Base-by-base conservation (phyloP, 768 basidiomycete genomes). In the Piloderma croceum region DNA sequence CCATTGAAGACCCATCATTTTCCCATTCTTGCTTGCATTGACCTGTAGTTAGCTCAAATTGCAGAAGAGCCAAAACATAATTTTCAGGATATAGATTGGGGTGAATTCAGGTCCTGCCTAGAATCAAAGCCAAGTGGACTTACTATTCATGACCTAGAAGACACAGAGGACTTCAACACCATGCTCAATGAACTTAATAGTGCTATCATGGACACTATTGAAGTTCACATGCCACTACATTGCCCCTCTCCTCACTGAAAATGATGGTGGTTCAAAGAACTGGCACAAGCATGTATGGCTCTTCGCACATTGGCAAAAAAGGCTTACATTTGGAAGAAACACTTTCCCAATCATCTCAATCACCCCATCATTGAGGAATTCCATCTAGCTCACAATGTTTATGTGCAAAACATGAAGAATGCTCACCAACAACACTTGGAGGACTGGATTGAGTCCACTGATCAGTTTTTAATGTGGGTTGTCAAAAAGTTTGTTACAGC, bases 351-450 rank as follows among this genome's bases (percentile, higher is more conserved):
- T n/a, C n/a, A n/a, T n/a, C n/a, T n/a, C n/a, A n/a, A n/a, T 4
- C 45, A 46, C 35, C 31, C 21, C 0, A 18, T 19, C 13, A 34
- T 41, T 6, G 17, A 24, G 3, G 27, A 36, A n/a, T 3, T 15
- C 6, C 23, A 24, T 4, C 6, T 17, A 3, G 5, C 23, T 2
- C 33, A 20, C 5, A 43, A 42, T 2, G 13, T 6, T 0, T 47
- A 52, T 17, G 15, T 32, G 0, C 25, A 48, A 12, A 18, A 10
- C 1, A 42, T 39, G 1, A 3, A 13, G 11, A 32, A 34, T 2
- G 36, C 44, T 3, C 56, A 52, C n/a, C 22, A 32, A 6, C 22
- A 47, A 11, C 51, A 57, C 24, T 46, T 13, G 51, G 31, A 19
- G 31, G 36, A 44, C 1, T 56, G 34, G 37, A 43, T 57, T 0